Conservation (phyloP, 139 green algal genomes). For the Trebouxia sp. region DNA sequence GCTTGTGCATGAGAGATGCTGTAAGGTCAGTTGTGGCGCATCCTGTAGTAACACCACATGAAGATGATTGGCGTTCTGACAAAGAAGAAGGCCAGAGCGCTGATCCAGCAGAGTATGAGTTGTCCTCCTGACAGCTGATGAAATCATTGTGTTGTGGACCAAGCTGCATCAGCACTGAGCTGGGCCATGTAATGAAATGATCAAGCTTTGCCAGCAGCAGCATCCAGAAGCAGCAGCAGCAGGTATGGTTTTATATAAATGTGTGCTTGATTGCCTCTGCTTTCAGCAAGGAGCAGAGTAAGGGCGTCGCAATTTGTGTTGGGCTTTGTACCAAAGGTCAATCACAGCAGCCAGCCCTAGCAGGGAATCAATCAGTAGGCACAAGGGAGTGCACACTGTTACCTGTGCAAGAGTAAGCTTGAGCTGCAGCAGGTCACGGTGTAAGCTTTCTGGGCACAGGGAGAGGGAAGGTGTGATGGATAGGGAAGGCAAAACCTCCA, state of each 20-base stretch:
- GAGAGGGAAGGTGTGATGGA: constrained; percentile 37
- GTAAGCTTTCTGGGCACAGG: constrained; percentile 24
- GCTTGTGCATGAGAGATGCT: background rate
- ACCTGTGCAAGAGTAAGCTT: background rate
- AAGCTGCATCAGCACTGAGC: too few species aligned
- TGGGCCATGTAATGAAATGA: too few species aligned
- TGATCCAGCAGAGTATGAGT: too few species aligned
- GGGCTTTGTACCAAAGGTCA: background rate
- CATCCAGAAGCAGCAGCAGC: too few species aligned
- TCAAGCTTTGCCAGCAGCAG: too few species aligned
- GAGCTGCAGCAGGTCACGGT: constrained; percentile 31
- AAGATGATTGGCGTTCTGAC: too few species aligned
- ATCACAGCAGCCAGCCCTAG: background rate
- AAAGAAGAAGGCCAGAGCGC: too few species aligned
- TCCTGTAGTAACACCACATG: background rate
- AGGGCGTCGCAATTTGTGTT: background rate
- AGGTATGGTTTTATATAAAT: too few species aligned
- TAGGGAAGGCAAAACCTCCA: constrained; percentile 56
- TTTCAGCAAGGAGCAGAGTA: background rate
- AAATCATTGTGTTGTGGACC: too few species aligned
- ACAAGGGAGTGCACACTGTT: background rate
- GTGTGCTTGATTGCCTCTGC: too few species aligned
- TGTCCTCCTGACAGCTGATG: too few species aligned
- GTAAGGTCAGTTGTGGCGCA: background rate
- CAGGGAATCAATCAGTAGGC: background rate